A percentile compares a stretch with the other conserved stretches of the same genome.
phyloP scores from a whole-genome alignment of 2,329 filamentous ascomycete species.

The Periconia digitata region DNA sequence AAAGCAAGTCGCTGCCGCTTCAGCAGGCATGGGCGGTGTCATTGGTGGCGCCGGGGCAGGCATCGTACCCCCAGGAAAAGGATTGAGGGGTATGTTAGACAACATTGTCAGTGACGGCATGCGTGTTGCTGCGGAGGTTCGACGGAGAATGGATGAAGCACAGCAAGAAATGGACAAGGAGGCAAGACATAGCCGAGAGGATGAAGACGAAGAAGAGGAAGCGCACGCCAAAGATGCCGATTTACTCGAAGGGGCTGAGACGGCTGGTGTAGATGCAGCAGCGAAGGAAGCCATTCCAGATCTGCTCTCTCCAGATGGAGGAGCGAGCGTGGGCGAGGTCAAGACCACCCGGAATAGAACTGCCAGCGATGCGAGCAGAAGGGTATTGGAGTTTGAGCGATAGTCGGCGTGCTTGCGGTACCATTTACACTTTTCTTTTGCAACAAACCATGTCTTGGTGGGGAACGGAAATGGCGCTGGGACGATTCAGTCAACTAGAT shows the following conservation, averaged over 20 bases:
- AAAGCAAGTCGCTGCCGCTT: slow-evolving; percentile 46
- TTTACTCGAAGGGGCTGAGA: slow-evolving; percentile 54
- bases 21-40: slow-evolving; percentile 46
- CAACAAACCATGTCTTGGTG: no score
- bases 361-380: slow-evolving; percentile 39
- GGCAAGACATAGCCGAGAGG: slow-evolving; percentile 55
- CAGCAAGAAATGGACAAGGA: slow-evolving; percentile 89
- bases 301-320: slow-evolving; percentile 12
- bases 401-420: no score
- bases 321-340: slow-evolving; percentile 22
- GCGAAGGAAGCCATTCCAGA: slow-evolving; percentile 20
- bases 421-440: no score
- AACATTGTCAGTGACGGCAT: slow-evolving; percentile 98
- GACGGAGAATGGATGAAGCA: slow-evolving; percentile 91
- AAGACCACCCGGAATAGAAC: slow-evolving; percentile 31
- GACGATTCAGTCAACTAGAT: no score
- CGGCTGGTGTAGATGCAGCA: slow-evolving; percentile 44
- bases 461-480: no score
- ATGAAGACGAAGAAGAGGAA: slow-evolving; percentile 65
- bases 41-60: slow-evolving; percentile 51
- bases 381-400: slow-evolving; percentile 43
- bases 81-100: slow-evolving; percentile 88
- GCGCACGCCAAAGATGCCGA: slow-evolving; percentile 44
- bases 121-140: slow-evolving; percentile 90
- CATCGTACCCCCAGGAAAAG: slow-evolving; percentile 66